These are phyloP conservation scores for Pleurotus tuoliensis DNA, from an alignment of 768 basidiomycete genomes.

Conservation along the genomic window DNA sequence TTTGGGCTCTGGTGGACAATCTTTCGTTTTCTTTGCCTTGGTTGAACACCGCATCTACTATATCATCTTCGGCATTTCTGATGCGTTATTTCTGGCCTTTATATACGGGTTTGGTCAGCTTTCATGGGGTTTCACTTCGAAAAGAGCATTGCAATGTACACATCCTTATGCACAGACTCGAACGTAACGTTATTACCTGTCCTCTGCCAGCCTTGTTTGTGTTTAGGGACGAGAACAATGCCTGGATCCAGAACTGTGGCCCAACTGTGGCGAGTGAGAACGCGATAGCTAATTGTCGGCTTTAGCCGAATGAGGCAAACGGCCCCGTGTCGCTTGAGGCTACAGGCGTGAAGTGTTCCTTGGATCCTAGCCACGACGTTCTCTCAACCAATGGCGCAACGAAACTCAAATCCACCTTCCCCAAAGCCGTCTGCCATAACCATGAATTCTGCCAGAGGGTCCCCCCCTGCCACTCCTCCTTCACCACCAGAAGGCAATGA, in stretches of 20 bases:
- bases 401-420: not conserved
- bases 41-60: slow-evolving; percentile 1
- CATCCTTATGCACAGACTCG: not conserved
- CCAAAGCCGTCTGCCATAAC: not conserved
- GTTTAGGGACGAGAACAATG: slow-evolving; percentile 5
- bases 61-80: slow-evolving; percentile 3
- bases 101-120: slow-evolving; percentile 5
- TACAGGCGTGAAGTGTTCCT: not conserved
- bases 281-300: slow-evolving; percentile 22
- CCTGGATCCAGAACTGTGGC: not conserved
- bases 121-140: not conserved
- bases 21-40: not conserved
- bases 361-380: slow-evolving; percentile 2
- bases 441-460: slow-evolving; percentile 11
- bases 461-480: slow-evolving; percentile 38
- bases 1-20: not conserved
- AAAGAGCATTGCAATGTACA: not conserved
- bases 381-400: not conserved
- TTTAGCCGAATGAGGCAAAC: slow-evolving; percentile 28
- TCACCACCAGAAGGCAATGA: slow-evolving; percentile 44
- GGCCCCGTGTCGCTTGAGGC: not conserved
- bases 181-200: not conserved
- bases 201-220: not conserved
- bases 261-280: not conserved
- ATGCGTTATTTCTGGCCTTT: not conserved